Evolutionary conservation across 768 basidiomycete genomes (phyloP), one percentile per base, ranked within the genome.

Genomic region (Trichaptum fuscoviolaceum): DNA sequence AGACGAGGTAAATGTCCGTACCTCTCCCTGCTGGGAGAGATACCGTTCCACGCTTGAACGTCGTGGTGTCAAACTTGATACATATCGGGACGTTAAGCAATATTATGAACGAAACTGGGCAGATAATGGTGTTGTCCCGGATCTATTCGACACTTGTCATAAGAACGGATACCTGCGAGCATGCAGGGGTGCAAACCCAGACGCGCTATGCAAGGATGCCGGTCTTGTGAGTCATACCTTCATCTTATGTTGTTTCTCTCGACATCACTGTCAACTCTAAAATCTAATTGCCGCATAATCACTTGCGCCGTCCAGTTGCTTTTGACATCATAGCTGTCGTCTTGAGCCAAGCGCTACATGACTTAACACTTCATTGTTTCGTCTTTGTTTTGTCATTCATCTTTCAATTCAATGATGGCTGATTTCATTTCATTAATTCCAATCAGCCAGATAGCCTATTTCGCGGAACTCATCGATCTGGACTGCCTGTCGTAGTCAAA

Each of bases 361-460:
- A 12, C 12, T 12, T 59, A 27, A 61, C 30, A 30, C 30, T 30
- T 30, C 30, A 30, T 30, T 30, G 30, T 8, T 30, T 2, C 30
- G 8, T 35, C 59, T 62, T 25, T 62, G 64, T 35, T 23, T 27
- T 64, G 4, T 17, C 52, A 25, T 66, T 63, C 57, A 52, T 34
- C 12, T 57, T 52, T 27, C 58, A 65, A 4, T 52, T 52, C 42
- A 52, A 30, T 20, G 35, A 68, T 72, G 7, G 75, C 34, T 23
- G 35, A 66, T 63, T 30, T 61, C 36, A 17, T 35, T 57, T 65
- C 18, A 67, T 5, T 57, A 30, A 23, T 57, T 17, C 65, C 34
- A 34, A 64, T 60, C 67, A 92, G 91, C 89, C 84, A 59, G 90
- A 89, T 67, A 86, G 87, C 71, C 77, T 92, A 57, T 92, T 92